Conservation (phyloP, 148 eudicot genomes). For the Gaultheria prostrata region DNA sequence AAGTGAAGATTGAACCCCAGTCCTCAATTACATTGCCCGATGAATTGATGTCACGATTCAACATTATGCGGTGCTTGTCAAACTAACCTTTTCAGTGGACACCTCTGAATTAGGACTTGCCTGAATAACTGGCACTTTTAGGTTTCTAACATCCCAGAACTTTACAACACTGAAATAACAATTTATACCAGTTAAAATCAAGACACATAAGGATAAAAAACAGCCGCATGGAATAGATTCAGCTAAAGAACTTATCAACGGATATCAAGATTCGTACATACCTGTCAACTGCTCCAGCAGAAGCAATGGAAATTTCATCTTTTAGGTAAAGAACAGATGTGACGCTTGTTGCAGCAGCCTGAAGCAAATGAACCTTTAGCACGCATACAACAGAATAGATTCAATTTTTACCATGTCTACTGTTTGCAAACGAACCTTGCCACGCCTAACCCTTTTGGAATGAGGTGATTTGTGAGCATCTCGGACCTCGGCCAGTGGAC, state of each 20-base stretch:
- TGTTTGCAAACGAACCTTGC: slow-evolving; percentile 49
- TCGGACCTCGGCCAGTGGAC: slow-evolving; percentile 45
- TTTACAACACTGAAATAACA: slow-evolving; percentile 56
- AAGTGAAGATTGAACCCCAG: not conserved
- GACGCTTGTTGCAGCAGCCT: slow-evolving; percentile 85
- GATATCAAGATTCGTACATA: slow-evolving; percentile 13
- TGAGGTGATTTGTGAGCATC: slow-evolving; percentile 57
- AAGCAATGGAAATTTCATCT: slow-evolving; percentile 78
- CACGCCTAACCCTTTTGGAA: slow-evolving; percentile 47
- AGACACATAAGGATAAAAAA: not conserved
- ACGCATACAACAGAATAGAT: not conserved
- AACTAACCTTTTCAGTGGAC: slow-evolving; percentile 44
- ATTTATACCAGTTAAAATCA: slow-evolving; percentile 4
- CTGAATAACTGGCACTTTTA: slow-evolving; percentile 57
- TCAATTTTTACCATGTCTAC: not conserved
- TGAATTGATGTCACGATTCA: not conserved
- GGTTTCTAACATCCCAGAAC: slow-evolving; percentile 86
- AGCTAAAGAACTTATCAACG: not conserved
- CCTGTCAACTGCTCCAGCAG: slow-evolving; percentile 96
- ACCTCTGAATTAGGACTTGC: slow-evolving; percentile 47
- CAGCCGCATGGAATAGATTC: not conserved
- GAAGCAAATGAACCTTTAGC: slow-evolving; percentile 20
- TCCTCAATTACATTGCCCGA: not conserved
- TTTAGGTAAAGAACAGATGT: slow-evolving; percentile 86
- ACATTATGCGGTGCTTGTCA: not conserved